Evolutionary conservation across 169 alveolate genomes (phyloP).

Genomic region (Plasmodium malariae): DNA sequence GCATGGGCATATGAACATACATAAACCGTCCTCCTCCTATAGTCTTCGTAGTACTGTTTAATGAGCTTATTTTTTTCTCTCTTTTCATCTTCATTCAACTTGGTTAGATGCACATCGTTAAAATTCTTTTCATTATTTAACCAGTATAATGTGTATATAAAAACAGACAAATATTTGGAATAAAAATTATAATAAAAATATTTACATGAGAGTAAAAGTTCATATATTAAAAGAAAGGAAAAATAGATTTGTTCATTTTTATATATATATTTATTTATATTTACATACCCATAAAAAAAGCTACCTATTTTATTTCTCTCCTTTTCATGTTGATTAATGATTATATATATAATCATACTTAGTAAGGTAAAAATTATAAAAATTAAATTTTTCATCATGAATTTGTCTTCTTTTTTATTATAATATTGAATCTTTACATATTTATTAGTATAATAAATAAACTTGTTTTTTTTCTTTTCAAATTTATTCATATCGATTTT

Average conservation of each 20-base stretch:
- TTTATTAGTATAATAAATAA: conserved; percentile 60
- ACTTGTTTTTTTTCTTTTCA: conserved; percentile 72
- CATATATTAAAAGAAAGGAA: conserved; percentile 44
- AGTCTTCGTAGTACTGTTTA: conserved; percentile 50
- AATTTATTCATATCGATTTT: conserved; percentile 62
- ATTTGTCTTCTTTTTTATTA: conserved; percentile 32
- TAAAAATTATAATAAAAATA: conserved; percentile 30
- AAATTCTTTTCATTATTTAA: conserved; percentile 28
- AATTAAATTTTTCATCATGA: conserved; percentile 47
- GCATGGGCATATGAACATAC: neutral
- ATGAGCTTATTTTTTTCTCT: conserved; percentile 22
- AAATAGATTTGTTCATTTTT: conserved; percentile 57
- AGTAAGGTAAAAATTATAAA: conserved; percentile 31
- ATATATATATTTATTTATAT: conserved; percentile 44
- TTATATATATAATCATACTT: conserved; percentile 33
- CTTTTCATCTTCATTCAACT: conserved; percentile 16
- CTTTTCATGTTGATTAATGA: conserved; percentile 24
- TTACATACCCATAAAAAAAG: conserved; percentile 29
- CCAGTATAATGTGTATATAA: conserved; percentile 53
- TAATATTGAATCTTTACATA: conserved; percentile 45
- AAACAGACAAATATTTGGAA: conserved; percentile 31
- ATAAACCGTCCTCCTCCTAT: conserved; percentile 7
- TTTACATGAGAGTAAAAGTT: conserved; percentile 48
- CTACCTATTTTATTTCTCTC: conserved; percentile 9
- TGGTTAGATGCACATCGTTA: neutral